Conservation (phyloP, 2,329 filamentous ascomycete species). For the Epichloe uncinata region DNA sequence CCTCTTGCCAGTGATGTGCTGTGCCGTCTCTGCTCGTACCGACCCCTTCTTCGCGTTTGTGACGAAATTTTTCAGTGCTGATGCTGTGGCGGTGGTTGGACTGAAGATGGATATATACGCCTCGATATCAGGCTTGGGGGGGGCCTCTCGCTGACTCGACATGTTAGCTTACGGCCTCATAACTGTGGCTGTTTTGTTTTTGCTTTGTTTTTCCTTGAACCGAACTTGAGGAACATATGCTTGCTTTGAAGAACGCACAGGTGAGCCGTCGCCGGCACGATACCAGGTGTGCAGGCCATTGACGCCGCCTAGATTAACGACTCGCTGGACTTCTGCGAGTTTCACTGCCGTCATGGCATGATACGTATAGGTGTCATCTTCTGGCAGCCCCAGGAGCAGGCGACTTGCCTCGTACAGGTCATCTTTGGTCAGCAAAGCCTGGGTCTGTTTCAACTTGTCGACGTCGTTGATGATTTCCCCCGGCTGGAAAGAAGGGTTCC, state of each 20-base stretch:
- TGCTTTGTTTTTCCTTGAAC: not conserved
- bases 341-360: slow-evolving; percentile 37
- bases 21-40: slow-evolving; percentile 41
- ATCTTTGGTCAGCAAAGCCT: slow-evolving; percentile 26
- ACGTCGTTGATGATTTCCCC: slow-evolving; percentile 25
- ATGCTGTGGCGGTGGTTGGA: slow-evolving; percentile 42
- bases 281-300: slow-evolving; percentile 40
- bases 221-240: not conserved
- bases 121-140: slow-evolving; percentile 44
- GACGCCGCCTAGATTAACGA: slow-evolving; percentile 27
- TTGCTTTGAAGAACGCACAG: slow-evolving; percentile 13
- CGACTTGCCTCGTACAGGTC: slow-evolving; percentile 32
- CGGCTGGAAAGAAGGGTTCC: slow-evolving; percentile 30
- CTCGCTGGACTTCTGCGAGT: slow-evolving; percentile 34
- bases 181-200: too few relatives aligned
- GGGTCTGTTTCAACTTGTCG: slow-evolving; percentile 23
- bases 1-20: slow-evolving; percentile 40
- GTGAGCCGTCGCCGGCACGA: slow-evolving; percentile 20
- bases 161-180: not conserved
- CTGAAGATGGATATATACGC: slow-evolving; percentile 57
- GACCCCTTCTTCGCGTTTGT: slow-evolving; percentile 53
- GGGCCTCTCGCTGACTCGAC: slow-evolving; percentile 26
- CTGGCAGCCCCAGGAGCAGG: slow-evolving; percentile 29
- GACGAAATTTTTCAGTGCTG: slow-evolving; percentile 47
- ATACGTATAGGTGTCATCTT: slow-evolving; percentile 34